phyloP scores from a whole-genome alignment of 192 early-diverging fungal genomes.

The Umbelopsis ramanniana region DNA sequence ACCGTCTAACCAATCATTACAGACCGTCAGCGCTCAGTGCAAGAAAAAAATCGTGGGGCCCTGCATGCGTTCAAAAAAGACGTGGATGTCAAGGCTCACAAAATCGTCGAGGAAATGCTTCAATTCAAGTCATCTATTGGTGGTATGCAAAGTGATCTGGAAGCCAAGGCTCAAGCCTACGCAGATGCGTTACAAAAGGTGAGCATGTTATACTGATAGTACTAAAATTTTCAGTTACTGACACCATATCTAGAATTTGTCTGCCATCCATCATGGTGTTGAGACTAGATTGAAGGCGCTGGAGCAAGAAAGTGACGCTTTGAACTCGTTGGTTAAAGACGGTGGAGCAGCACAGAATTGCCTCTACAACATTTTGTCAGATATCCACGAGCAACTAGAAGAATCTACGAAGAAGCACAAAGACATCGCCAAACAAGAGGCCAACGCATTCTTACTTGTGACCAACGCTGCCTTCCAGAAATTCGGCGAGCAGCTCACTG shows the following conservation, averaged over 20 bases:
- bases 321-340: conserved; percentile 11
- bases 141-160: conserved; percentile 14
- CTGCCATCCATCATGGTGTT: conserved; percentile 33
- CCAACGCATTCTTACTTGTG: not conserved
- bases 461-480: not conserved
- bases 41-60: not conserved
- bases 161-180: conserved; percentile 12
- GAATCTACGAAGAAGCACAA: not conserved
- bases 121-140: conserved; percentile 25
- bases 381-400: not conserved
- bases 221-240: no score
- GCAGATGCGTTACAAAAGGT: conserved; percentile 23
- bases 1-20: not conserved
- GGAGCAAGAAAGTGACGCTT: not conserved
- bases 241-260: not conserved
- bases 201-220: not conserved
- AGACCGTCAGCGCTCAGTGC: not conserved
- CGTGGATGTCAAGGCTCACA: conserved; percentile 31
- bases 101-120: conserved; percentile 24
- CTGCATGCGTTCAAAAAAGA: conserved; percentile 26
- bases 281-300: conserved; percentile 38
- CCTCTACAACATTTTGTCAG: not conserved
- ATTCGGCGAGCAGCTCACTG: not conserved
- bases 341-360: conserved; percentile 11
- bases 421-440: not conserved